Evolutionary conservation across 192 early-diverging fungal genomes (phyloP), one percentile per base, ranked within the genome.

Genomic region (Allomyces javanicus): DNA sequence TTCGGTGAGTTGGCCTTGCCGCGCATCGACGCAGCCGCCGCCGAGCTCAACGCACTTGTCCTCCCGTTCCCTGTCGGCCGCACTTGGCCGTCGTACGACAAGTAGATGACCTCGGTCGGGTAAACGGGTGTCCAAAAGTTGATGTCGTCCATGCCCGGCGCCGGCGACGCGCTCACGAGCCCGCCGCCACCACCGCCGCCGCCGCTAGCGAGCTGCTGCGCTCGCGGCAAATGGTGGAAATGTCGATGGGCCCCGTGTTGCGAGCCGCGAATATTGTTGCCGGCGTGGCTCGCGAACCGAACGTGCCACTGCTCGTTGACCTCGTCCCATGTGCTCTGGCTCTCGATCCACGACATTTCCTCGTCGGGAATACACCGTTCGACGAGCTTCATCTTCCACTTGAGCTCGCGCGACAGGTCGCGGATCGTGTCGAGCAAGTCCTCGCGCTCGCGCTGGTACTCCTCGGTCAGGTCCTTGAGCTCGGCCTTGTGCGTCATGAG

Each of bases 381-480:
- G 58, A 83, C 76, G 24, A 83, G 70, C 23, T 78, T 64, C 66
- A 74, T 71, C 61, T 72, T 72, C 22, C 81, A 71, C 65, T 85
- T 79, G 21, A 84, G 71, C 61, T 84, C 83, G 62, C 76, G 55
- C 0, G 83, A 79, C 12, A 84, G 71, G 26, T 79, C 81, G 21
- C 83, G 69, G 11, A 85, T 75, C 4, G 80, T 80, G 62, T 85
- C 83, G 7, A 82, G 67, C n/a, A 85, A 69, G 23, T 79, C 76
- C 66, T 85, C 83, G 24, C 80, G 75, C 71, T 84, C 80, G 23
- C 81, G 64, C 61, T 81, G 80, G 63, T 79, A 80, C 69, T 84
- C 81, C 40, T 79, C 80, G 70, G 79, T 73, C 63, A 83, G 68
- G 70, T 85, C 82, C 62, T 80, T 79, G 43, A 82, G 71, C 71